Evolutionary conservation across 2,329 filamentous ascomycete genomes (phyloP).

Genomic region (Microsporum canis): DNA sequence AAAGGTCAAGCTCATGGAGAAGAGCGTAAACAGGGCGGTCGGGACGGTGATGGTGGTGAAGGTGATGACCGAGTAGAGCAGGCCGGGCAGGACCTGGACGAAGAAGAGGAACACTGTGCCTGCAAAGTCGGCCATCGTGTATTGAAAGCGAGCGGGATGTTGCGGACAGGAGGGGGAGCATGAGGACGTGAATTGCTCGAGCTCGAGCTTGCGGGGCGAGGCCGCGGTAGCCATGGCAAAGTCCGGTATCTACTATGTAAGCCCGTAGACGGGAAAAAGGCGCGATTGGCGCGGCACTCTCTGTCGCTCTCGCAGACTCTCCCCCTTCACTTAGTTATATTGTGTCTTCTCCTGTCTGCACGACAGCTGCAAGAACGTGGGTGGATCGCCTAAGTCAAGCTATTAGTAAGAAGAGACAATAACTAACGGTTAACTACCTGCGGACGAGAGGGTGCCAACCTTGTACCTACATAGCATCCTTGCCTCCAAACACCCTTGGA

Average conservation of each 20-base stretch:
- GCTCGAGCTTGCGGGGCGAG: not conserved
- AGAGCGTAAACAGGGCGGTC: slow-evolving; percentile 75
- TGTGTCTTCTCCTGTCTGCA: not conserved
- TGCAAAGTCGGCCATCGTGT: slow-evolving; percentile 12
- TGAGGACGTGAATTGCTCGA: not conserved
- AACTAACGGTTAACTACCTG: not conserved
- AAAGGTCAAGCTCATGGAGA: slow-evolving; percentile 87
- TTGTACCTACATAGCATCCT: not conserved
- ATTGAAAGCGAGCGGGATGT: not conserved
- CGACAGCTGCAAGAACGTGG: not conserved
- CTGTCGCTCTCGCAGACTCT: not conserved
- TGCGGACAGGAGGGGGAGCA: slow-evolving; percentile 5
- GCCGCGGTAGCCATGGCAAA: not conserved
- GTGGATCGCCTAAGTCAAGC: not conserved
- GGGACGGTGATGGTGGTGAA: slow-evolving; percentile 82
- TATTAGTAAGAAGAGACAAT: not conserved
- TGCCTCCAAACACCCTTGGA: too few species aligned
- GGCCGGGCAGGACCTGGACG: slow-evolving; percentile 44
- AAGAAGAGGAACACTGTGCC: slow-evolving; percentile 32
- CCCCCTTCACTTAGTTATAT: not conserved
- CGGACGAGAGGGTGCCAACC: not conserved
- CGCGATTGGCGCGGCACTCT: not conserved
- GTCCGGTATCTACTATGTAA: not conserved
- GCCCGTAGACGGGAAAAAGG: not conserved
- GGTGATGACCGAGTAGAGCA: slow-evolving; percentile 68